Conservation (phyloP, 1,284 basidiomycete genomes). For the Ceratobasidium sp. region DNA sequence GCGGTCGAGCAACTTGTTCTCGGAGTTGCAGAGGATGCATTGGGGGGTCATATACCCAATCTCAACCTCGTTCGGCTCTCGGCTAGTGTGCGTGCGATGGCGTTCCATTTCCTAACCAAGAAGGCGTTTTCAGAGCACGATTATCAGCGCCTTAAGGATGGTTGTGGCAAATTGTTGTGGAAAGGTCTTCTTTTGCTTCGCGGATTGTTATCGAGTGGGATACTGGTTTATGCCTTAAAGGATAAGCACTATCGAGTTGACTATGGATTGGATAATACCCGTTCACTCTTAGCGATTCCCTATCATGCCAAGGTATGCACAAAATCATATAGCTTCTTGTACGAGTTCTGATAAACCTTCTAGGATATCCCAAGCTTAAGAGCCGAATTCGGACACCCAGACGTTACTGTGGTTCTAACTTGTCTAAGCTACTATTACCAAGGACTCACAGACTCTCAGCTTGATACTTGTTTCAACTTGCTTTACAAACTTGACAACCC, state of each 20-base stretch:
- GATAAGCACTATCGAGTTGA: slow-evolving; percentile 64
- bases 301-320: slow-evolving; percentile 57
- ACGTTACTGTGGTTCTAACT: slow-evolving; percentile 24
- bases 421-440: slow-evolving; percentile 33
- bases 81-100: slow-evolving; percentile 45
- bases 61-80: slow-evolving; percentile 42
- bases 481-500: slow-evolving; percentile 27
- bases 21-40: slow-evolving; percentile 47
- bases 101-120: slow-evolving; percentile 50
- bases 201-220: slow-evolving; percentile 58
- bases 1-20: background rate
- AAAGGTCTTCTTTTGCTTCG: slow-evolving; percentile 57
- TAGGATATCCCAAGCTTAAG: slow-evolving; percentile 61
- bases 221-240: slow-evolving; percentile 58
- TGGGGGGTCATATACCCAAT: slow-evolving; percentile 48
- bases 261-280: slow-evolving; percentile 60
- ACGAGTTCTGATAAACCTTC: slow-evolving; percentile 58
- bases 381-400: slow-evolving; percentile 64
- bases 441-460: slow-evolving; percentile 8
- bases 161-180: slow-evolving; percentile 49
- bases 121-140: background rate
- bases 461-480: slow-evolving; percentile 27
- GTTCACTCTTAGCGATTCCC: slow-evolving; percentile 64
- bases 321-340: slow-evolving; percentile 56
- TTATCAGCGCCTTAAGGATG: background rate